These are phyloP conservation scores for Euphorbia pulcherrima DNA, from an alignment of 345 rosid species.

Conservation along the genomic window DNA sequence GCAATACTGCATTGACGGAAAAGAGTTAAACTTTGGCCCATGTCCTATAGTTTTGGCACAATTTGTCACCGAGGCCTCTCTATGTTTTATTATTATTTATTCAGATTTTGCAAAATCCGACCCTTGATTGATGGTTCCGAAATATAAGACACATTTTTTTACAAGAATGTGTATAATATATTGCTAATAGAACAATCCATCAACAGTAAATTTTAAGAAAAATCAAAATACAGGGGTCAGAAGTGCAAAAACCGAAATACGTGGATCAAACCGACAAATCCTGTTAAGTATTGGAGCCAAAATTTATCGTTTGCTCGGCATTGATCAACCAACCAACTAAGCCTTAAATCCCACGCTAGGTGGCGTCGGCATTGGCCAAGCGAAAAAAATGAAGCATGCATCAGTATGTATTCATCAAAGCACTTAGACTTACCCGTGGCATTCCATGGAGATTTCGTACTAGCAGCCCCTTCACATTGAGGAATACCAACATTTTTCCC, in stretches of 20 bases:
- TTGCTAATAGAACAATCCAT: not conserved
- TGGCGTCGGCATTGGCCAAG: no score
- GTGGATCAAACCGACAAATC: not conserved
- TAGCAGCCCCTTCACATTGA: slow-evolving; percentile 82
- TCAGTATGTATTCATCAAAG: not conserved
- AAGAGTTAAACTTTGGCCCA: not conserved
- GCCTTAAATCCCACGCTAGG: no score
- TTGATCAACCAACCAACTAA: no score
- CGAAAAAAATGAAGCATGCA: not conserved
- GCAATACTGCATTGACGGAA: not conserved
- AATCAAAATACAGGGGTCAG: not conserved
- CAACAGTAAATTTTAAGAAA: not conserved
- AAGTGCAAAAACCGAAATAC: not conserved
- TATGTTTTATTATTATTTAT: no score
- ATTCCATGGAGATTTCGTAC: slow-evolving; percentile 79
- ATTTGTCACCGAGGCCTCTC: no score
- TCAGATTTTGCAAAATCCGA: no score
- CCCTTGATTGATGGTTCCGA: no score
- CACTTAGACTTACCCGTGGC: slow-evolving; percentile 48
- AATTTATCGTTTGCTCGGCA: not conserved
- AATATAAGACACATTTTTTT: no score
- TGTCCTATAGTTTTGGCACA: not conserved
- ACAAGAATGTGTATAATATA: no score
- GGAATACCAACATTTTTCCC: slow-evolving; percentile 89
- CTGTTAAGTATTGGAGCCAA: not conserved